These are phyloP conservation scores for Huiozyma naganishii DNA, from an alignment of 805 yeast species.

Conservation along the genomic window DNA sequence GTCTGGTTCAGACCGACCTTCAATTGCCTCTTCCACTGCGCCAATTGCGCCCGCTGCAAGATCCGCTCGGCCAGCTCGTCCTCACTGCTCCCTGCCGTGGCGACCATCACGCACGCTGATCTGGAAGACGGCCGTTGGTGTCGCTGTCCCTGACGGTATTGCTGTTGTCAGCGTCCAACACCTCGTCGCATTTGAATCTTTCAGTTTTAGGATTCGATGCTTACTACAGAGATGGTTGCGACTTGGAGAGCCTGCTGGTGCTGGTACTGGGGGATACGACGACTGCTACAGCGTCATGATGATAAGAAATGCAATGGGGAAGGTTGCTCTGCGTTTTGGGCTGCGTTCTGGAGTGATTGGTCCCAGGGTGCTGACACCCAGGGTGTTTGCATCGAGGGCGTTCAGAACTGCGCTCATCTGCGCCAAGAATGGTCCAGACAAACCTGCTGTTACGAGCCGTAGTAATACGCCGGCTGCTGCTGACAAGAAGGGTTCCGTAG, in stretches of 20 bases:
- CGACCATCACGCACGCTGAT: conserved; percentile 1
- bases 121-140: not conserved
- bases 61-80: conserved; percentile 25
- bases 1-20: conserved; percentile 19
- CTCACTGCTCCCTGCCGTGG: conserved; percentile 18
- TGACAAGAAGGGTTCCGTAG: too few species aligned
- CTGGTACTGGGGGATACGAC: too few species aligned
- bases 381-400: too few species aligned
- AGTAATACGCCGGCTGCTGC: not conserved
- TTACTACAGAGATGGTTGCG: too few species aligned
- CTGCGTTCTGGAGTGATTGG: not conserved
- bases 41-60: conserved; percentile 27
- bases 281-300: too few species aligned
- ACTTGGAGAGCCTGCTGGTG: too few species aligned
- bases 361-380: not conserved
- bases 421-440: not conserved
- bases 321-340: too few species aligned
- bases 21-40: conserved; percentile 28
- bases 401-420: too few species aligned
- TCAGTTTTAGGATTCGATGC: too few species aligned
- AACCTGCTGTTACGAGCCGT: not conserved
- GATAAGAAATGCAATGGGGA: too few species aligned
- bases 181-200: too few species aligned
- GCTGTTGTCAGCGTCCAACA: too few species aligned
- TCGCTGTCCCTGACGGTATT: not conserved